Evolutionary conservation across 352 stramenopile species (phyloP), one percentile per base, ranked within the genome.

Genomic region (Discostella stelligera): DNA sequence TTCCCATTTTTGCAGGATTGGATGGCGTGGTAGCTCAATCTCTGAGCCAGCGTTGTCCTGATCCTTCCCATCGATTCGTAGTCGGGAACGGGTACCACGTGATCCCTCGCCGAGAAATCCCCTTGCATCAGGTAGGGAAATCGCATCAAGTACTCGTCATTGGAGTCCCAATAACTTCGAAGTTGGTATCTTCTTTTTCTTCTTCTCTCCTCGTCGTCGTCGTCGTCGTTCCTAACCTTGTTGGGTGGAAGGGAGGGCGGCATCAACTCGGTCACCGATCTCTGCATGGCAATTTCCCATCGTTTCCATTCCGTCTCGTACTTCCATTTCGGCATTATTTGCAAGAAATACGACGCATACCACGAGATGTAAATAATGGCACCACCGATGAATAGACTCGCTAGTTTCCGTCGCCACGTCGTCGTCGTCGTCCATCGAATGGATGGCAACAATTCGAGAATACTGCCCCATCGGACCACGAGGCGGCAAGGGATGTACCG

Each of bases 41-140:
- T 59, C 2, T 37, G 21, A 16, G 65, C 58, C 14, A 80, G 44
- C 49, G 64, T 14, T n/a, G n/a, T 59, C 14, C 72, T 39, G n/a
- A 64, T 48, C n/a, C 39, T 20, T 56, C 55, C 58, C 25, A 80
- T 75, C 9, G 30, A 18, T 27, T 71, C 52, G 63, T 80, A 80
- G 55, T 80, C 59, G 11, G 72, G 72, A n/a, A 80, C 25, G 11
- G 72, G 72, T 16, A 80, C 66, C 16, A 65, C 46, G 30, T 55
- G 70, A 60, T 74, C 64, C 30, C 18, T 59, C 0, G 53, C 59
- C 10, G 3, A 21, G 11, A 27, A 41, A 41, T 13, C 25, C 10
- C 23, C 25, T 59, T 49, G 48, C 18, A 49, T 59, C 27, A 60
- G 54, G 32, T 74, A 8, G 2, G 66, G 66, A 46, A 74, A 74